phyloP scores from a whole-genome alignment of 805 yeast genomes.

The Wickerhamiella alocasiicola region DNA sequence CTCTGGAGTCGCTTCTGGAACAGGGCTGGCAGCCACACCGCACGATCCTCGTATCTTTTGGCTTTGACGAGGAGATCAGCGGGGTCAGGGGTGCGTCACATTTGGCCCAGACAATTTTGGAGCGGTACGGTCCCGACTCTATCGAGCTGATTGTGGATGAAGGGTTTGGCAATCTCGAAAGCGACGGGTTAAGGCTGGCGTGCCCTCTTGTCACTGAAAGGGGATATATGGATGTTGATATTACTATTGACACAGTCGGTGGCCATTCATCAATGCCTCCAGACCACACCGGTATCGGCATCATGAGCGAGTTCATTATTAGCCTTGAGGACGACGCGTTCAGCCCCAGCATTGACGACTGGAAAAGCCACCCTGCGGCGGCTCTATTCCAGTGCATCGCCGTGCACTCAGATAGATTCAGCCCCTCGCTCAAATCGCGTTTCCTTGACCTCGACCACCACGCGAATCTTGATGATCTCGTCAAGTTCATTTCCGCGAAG shows the following conservation, averaged over 20 bases:
- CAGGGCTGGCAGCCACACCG: constrained; percentile 49
- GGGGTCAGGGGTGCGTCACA: constrained; percentile 50
- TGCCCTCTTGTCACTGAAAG: constrained; percentile 49
- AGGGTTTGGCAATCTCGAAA: constrained; percentile 35
- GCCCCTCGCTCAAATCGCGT: constrained; percentile 16
- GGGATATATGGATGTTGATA: constrained; percentile 40
- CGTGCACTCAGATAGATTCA: constrained; percentile 32
- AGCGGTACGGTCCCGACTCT: constrained; percentile 48
- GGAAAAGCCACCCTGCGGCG: constrained; percentile 32
- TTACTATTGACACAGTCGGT: constrained; percentile 49
- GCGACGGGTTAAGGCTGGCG: constrained; percentile 39
- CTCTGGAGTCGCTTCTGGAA: constrained; percentile 43
- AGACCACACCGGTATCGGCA: constrained; percentile 68
- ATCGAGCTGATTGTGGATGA: constrained; percentile 62
- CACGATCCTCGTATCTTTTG: constrained; percentile 51
- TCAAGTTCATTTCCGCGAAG: constrained; percentile 2
- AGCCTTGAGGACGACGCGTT: constrained; percentile 47
- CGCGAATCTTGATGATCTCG: constrained; percentile 8
- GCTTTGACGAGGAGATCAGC: constrained; percentile 68
- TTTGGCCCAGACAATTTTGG: constrained; percentile 36
- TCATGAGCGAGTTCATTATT: constrained; percentile 46
- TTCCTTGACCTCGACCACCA: constrained; percentile 7
- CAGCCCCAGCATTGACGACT: constrained; percentile 7
- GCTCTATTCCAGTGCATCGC: constrained; percentile 53
- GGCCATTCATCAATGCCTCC: constrained; percentile 80